A percentile compares a stretch with the other conserved stretches of the same genome.
Evolutionary conservation across 345 rosid species (phyloP).

Genomic region (Salix brachista): DNA sequence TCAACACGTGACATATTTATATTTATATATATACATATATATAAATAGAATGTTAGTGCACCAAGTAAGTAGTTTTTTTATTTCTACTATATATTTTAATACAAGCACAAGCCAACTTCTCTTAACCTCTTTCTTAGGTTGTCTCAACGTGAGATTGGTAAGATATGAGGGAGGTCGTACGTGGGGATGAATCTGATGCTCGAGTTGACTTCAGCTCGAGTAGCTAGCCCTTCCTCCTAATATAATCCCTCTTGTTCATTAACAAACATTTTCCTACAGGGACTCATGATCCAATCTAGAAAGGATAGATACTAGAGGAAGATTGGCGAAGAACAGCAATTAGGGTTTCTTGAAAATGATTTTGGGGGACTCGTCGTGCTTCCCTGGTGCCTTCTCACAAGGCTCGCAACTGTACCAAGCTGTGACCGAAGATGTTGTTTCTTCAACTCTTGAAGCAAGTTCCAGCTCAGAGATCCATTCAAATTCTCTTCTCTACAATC

Average conservation of each 20-base stretch:
- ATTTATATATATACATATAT: too few species aligned
- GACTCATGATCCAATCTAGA: not conserved
- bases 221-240: not conserved
- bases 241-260: not conserved
- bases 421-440: conserved; percentile 14
- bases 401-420: conserved; percentile 21
- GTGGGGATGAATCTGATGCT: conserved; percentile 43
- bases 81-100: not conserved
- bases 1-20: not conserved
- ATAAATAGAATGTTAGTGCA: not conserved
- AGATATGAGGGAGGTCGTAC: conserved; percentile 50
- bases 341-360: conserved; percentile 25
- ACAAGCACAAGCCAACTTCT: not conserved
- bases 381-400: conserved; percentile 24
- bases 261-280: not conserved
- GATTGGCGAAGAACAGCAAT: not conserved
- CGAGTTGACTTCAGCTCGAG: conserved; percentile 47
- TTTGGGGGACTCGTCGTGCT: conserved; percentile 16
- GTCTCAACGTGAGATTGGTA: conserved; percentile 20
- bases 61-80: not conserved
- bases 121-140: not conserved
- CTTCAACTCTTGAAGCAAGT: conserved; percentile 20
- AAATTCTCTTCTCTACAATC: conserved; percentile 50
- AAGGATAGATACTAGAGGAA: not conserved
- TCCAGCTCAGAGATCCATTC: conserved; percentile 20